Evolutionary conservation across 257 asterid genomes (phyloP), one percentile per base, ranked within the genome.

Genomic region (Echites panduratus): DNA sequence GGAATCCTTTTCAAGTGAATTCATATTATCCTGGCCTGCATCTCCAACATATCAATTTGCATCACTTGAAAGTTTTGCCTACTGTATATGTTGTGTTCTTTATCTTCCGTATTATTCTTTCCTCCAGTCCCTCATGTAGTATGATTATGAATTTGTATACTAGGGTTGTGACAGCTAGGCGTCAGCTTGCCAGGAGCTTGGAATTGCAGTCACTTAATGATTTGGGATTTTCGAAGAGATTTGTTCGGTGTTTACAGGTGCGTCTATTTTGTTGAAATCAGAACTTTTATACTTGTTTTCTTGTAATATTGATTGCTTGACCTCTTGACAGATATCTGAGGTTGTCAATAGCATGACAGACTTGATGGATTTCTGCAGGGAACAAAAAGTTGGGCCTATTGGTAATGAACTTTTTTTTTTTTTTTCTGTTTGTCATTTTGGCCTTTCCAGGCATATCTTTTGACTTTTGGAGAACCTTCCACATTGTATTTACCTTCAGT

Each of bases 161-260:
- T 83, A 91, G 99, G 98, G 97, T 90, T 63, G 87, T 89, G 40
- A 83, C 98, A 62, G 97, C 98, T 65, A 96, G 99, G n/a, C 94
- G 96, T 52, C 97, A 95, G 85, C 99, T 95, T 80, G 96, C 97
- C 38, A 89, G 86, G 92, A 87, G 94, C 82, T 81, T 95, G 84
- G 99, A 95, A 85, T 74, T 90, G 80, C 99, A 90, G 77, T 95
- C 99, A 0, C 85, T 95, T 45, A 95, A 95, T 78, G 98, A 95
- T 80, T 83, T 95, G 78, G 99, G 99, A 68, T 95, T 92, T 75
- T 89, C 96, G 56, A 95, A 95, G 84, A 84, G 99, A 92, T 90
- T 90, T 50, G 96, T 92, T 73, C 92, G 98, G 72, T 90, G 99
- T 80, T 86, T 95, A 72, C 99, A 92, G 99, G 99, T 72, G 80